Evolutionary conservation across 345 rosid species (phyloP).

Genomic region (Salix dunnii): DNA sequence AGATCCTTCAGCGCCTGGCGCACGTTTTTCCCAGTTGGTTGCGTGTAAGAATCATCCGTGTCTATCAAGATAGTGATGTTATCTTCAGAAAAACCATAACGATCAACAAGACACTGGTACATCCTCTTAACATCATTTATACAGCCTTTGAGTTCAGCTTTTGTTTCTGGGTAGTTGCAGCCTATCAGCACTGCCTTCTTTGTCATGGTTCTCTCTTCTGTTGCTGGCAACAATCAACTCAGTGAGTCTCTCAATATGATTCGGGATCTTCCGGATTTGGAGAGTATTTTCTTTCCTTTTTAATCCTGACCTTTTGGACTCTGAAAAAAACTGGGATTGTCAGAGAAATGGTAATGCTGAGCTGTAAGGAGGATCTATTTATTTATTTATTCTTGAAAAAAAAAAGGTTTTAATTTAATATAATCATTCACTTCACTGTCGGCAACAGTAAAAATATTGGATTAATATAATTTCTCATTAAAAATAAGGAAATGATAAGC

Average conservation of each 20-base stretch:
- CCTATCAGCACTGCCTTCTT: slow-evolving; percentile 84
- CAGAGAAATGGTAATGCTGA: no score
- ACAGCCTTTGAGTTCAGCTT: slow-evolving; percentile 88
- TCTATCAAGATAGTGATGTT: slow-evolving; percentile 68
- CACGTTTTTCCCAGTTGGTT: slow-evolving; percentile 82
- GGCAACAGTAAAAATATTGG: no score
- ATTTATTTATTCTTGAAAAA: no score
- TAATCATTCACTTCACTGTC: no score
- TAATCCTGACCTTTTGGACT: no score
- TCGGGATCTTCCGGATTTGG: neutral
- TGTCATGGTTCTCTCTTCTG: slow-evolving; percentile 34
- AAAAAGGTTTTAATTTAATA: no score
- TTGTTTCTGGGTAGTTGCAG: slow-evolving; percentile 73
- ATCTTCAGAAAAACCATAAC: slow-evolving; percentile 61
- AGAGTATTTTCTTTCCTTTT: neutral
- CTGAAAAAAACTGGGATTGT: no score
- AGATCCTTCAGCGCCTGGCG: slow-evolving; percentile 51
- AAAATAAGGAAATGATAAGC: no score
- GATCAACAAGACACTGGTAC: slow-evolving; percentile 55
- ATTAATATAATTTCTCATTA: no score
- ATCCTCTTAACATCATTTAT: slow-evolving; percentile 74
- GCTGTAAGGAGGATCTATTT: no score
- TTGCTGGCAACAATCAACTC: neutral
- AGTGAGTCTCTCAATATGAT: neutral
- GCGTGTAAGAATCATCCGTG: slow-evolving; percentile 51